Evolutionary conservation across 2,329 filamentous ascomycete species (phyloP).

Genomic region (Cadophora gregata): DNA sequence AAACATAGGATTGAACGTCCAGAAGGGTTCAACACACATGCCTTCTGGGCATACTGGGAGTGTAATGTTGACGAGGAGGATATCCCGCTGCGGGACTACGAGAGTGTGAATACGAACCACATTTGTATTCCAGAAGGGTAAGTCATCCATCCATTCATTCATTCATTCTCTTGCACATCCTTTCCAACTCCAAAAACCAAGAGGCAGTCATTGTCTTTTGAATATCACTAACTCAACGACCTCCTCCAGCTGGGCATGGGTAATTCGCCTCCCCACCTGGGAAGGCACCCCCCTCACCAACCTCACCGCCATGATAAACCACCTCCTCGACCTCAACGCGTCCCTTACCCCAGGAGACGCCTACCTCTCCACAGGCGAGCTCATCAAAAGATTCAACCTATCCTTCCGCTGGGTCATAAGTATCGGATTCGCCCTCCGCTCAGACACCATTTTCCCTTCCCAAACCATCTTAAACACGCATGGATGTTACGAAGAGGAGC

Average conservation of each 20-base stretch:
- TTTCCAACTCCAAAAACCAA: too few relatives aligned
- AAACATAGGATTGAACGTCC: slow-evolving; percentile 30
- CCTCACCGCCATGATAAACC: slow-evolving; percentile 39
- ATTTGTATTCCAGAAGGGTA: slow-evolving; percentile 41
- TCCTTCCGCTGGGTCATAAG: slow-evolving; percentile 38
- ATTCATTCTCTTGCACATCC: too few relatives aligned
- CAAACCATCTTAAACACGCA: slow-evolving; percentile 30
- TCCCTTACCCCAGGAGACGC: slow-evolving; percentile 32
- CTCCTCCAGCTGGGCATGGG: slow-evolving; percentile 41
- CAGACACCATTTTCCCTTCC: slow-evolving; percentile 33
- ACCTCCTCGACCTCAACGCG: slow-evolving; percentile 37
- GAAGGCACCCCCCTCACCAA: slow-evolving; percentile 38
- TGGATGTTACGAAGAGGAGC: slow-evolving; percentile 38
- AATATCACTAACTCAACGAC: too few relatives aligned
- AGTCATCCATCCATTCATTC: too few relatives aligned
- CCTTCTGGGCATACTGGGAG: slow-evolving; percentile 37
- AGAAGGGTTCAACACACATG: slow-evolving; percentile 36
- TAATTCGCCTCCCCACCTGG: slow-evolving; percentile 41
- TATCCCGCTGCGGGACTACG: slow-evolving; percentile 37
- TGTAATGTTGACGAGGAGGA: slow-evolving; percentile 33
- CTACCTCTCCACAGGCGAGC: slow-evolving; percentile 34
- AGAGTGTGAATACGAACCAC: slow-evolving; percentile 41
- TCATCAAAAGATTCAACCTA: slow-evolving; percentile 36
- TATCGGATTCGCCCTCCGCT: slow-evolving; percentile 39
- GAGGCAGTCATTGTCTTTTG: too few relatives aligned